phyloP scores from a whole-genome alignment of 2,329 filamentous ascomycete species.

The Akanthomyces uredinophilus region DNA sequence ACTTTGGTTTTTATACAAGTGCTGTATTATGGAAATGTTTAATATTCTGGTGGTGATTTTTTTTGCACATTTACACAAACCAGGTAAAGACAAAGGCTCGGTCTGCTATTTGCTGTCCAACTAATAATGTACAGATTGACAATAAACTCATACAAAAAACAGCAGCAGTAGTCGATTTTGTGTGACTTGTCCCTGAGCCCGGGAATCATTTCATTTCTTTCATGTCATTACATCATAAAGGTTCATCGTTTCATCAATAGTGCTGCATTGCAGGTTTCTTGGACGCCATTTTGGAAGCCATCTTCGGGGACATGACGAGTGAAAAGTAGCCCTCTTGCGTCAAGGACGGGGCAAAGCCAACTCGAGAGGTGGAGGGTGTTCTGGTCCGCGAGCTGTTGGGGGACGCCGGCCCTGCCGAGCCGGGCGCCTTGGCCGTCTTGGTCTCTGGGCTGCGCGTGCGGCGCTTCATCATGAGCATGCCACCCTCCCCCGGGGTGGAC shows the following conservation, averaged over 20 bases:
- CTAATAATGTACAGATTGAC: not conserved
- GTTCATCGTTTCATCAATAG: not conserved
- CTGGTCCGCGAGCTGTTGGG: slow-evolving; percentile 46
- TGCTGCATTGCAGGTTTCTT: slow-evolving; percentile 24
- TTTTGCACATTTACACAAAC: not conserved
- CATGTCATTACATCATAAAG: not conserved
- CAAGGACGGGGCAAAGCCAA: slow-evolving; percentile 25
- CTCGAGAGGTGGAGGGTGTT: slow-evolving; percentile 39
- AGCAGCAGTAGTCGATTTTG: not conserved
- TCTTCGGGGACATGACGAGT: slow-evolving; percentile 25
- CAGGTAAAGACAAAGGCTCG: not conserved
- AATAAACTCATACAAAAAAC: not conserved
- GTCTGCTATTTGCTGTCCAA: not conserved
- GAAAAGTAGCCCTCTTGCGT: slow-evolving; percentile 41
- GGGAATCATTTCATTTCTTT: not conserved
- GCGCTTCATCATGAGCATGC: slow-evolving; percentile 41
- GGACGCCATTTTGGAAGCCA: slow-evolving; percentile 21
- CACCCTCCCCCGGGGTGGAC: slow-evolving; percentile 35
- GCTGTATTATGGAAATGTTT: not conserved
- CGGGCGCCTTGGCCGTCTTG: slow-evolving; percentile 17
- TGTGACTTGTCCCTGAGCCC: not conserved
- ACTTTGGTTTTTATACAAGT: not conserved
- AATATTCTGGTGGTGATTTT: not conserved
- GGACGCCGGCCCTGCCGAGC: slow-evolving; percentile 23
- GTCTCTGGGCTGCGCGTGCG: slow-evolving; percentile 31